Percentiles rank a stretch among this genome's conserved stretches.
Evolutionary conservation across 2,329 filamentous ascomycete species (phyloP).

Genomic region (Neonectria magnoliae): DNA sequence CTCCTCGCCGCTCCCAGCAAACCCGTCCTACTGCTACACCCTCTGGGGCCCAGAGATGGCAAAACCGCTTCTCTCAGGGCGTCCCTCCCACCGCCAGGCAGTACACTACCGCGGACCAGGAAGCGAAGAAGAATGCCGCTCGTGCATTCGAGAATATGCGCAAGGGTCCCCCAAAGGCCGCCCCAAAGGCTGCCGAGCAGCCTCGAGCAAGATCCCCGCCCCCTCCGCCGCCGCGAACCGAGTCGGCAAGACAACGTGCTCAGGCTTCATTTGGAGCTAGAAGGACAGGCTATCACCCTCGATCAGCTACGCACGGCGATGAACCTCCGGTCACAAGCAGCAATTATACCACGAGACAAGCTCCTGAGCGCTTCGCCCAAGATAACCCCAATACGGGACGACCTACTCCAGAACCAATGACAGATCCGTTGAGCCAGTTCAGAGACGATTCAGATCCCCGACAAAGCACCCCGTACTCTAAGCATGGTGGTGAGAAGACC

Average conservation of each 20-base stretch:
- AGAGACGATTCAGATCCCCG: constrained; percentile 59
- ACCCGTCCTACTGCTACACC: constrained; percentile 31
- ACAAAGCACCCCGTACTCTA: constrained; percentile 67
- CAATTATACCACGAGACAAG: constrained; percentile 59
- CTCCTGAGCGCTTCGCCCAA: constrained; percentile 37
- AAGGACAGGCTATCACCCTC: constrained; percentile 61
- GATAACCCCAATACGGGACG: constrained; percentile 26
- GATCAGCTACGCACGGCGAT: constrained; percentile 59
- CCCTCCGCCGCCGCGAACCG: constrained; percentile 58
- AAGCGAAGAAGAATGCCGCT: constrained; percentile 54
- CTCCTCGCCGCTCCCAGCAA: constrained; percentile 53
- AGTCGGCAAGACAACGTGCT: constrained; percentile 63
- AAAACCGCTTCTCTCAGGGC: constrained; percentile 53
- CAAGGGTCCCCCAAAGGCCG: constrained; percentile 46
- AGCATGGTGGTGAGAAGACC: constrained; percentile 67
- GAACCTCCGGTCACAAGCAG: constrained; percentile 62
- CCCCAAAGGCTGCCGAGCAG: constrained; percentile 41
- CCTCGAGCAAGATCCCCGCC: constrained; percentile 40
- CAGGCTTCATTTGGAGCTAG: constrained; percentile 65
- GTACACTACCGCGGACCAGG: constrained; percentile 45
- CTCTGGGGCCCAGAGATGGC: constrained; percentile 57
- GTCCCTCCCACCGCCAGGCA: constrained; percentile 57
- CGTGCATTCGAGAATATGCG: constrained; percentile 57
- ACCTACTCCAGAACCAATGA: constrained; percentile 40
- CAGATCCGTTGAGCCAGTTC: constrained; percentile 62